Conservation (phyloP, 2,329 filamentous ascomycete species). For the Zymoseptoria ardabiliae region DNA sequence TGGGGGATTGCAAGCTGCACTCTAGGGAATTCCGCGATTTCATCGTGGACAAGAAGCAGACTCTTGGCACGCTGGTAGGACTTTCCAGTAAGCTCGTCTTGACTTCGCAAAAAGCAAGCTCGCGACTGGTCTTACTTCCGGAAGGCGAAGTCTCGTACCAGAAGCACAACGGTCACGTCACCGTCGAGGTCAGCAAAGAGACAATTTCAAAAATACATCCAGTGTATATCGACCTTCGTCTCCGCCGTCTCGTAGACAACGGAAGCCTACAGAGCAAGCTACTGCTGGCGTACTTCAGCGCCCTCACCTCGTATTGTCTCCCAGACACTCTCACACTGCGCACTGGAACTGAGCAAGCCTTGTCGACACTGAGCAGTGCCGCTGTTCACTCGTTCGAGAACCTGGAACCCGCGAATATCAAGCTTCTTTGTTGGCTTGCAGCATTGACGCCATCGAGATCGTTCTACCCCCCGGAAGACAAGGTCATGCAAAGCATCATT, state of each 20-base stretch:
- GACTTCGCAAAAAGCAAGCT: background rate
- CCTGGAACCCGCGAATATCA: conserved; percentile 10
- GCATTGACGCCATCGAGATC: conserved; percentile 29
- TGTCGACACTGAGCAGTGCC: conserved; percentile 18
- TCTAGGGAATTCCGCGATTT: conserved; percentile 19
- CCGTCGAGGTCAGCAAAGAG: conserved; percentile 28
- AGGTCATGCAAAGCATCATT: conserved; percentile 36
- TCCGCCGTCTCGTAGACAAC: conserved; percentile 53
- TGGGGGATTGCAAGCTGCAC: background rate
- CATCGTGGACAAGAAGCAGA: conserved; percentile 45
- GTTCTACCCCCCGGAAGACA: conserved; percentile 39
- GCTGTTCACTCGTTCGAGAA: conserved; percentile 19
- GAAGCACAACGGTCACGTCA: conserved; percentile 39
- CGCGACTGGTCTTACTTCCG: conserved; percentile 45
- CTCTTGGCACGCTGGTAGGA: conserved; percentile 54
- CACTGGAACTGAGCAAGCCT: conserved; percentile 54
- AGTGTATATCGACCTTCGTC: conserved; percentile 47
- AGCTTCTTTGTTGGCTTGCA: conserved; percentile 25
- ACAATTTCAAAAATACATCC: conserved; percentile 47
- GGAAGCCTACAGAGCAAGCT: conserved; percentile 32
- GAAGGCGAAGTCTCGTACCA: conserved; percentile 23
- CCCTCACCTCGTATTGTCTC: conserved; percentile 51
- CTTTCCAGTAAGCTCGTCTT: conserved; percentile 43
- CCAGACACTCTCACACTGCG: conserved; percentile 51
- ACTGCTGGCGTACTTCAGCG: conserved; percentile 49